Conservation (phyloP, 2,329 filamentous ascomycete genomes). For the Colletotrichum tanaceti region DNA sequence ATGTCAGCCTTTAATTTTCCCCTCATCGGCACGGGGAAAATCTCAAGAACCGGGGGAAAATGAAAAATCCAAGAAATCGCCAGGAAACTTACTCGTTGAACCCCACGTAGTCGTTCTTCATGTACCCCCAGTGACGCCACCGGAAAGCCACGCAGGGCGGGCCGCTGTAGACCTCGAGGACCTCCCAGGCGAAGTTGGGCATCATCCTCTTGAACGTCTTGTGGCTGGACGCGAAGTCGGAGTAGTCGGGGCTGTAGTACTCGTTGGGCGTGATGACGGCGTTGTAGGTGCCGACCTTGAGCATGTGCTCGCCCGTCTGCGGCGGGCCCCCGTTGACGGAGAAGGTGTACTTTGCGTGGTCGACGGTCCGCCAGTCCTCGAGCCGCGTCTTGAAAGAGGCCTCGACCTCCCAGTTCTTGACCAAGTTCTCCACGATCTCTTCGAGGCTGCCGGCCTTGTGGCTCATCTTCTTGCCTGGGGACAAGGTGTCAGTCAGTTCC, state of each 20-base stretch:
- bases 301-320: constrained; percentile 71
- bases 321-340: constrained; percentile 71
- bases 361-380: constrained; percentile 73
- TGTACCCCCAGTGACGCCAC: constrained; percentile 76
- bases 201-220: constrained; percentile 81
- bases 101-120: constrained; percentile 75
- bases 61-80: no score
- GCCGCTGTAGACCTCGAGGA: constrained; percentile 74
- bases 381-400: constrained; percentile 74
- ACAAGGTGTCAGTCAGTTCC: background rate
- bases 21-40: no score
- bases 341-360: constrained; percentile 69
- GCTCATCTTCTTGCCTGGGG: constrained; percentile 66
- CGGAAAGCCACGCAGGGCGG: constrained; percentile 72
- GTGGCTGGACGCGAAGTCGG: constrained; percentile 72
- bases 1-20: no score
- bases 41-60: no score
- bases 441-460: constrained; percentile 68
- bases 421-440: constrained; percentile 73
- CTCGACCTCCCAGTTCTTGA: constrained; percentile 80
- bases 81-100: constrained; percentile 67
- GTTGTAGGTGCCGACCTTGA: constrained; percentile 76
- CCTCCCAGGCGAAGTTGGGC: constrained; percentile 78
- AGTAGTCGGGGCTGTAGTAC: constrained; percentile 71
- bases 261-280: constrained; percentile 72